Evolutionary conservation across 2,329 filamentous ascomycete genomes (phyloP).

Genomic region (Pseudogymnoascus sp.): DNA sequence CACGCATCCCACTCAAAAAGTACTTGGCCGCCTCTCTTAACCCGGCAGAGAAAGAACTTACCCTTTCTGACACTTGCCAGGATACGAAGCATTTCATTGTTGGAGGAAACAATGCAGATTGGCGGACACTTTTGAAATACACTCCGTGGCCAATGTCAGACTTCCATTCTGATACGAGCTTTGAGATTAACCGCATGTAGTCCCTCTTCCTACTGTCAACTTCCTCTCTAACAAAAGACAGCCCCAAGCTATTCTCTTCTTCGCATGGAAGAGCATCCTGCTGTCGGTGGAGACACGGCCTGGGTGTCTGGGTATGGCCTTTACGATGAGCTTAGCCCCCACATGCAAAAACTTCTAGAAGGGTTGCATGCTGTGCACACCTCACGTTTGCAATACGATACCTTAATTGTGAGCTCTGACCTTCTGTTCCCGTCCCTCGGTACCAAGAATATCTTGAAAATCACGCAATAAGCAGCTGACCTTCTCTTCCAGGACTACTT

Average conservation of each 20-base stretch:
- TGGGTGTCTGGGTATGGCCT: slow-evolving; percentile 19
- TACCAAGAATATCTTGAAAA: not conserved
- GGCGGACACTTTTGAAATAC: slow-evolving; percentile 5
- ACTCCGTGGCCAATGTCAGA: slow-evolving; percentile 10
- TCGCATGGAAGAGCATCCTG: slow-evolving; percentile 10
- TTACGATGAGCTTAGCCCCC: slow-evolving; percentile 18
- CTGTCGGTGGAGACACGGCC: slow-evolving; percentile 9
- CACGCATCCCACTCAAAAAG: slow-evolving; percentile 11
- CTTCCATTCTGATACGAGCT: slow-evolving; percentile 10
- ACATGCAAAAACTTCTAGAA: slow-evolving; percentile 17
- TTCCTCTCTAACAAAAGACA: not conserved
- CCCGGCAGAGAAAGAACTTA: not conserved
- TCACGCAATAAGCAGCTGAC: slow-evolving; percentile 11
- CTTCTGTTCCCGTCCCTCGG: not conserved
- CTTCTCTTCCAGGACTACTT: slow-evolving; percentile 15
- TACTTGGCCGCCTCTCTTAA: not conserved
- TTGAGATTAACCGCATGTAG: slow-evolving; percentile 7
- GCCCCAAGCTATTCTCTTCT: slow-evolving; percentile 10
- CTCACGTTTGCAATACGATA: slow-evolving; percentile 18
- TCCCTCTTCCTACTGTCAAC: not conserved
- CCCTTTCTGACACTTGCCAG: not conserved
- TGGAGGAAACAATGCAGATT: slow-evolving; percentile 10
- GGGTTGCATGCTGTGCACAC: slow-evolving; percentile 19
- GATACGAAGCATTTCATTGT: slow-evolving; percentile 9
- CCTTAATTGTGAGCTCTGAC: not conserved